These are phyloP conservation scores for Candida odintsovae DNA, from an alignment of 805 yeast species.

Conservation along the genomic window DNA sequence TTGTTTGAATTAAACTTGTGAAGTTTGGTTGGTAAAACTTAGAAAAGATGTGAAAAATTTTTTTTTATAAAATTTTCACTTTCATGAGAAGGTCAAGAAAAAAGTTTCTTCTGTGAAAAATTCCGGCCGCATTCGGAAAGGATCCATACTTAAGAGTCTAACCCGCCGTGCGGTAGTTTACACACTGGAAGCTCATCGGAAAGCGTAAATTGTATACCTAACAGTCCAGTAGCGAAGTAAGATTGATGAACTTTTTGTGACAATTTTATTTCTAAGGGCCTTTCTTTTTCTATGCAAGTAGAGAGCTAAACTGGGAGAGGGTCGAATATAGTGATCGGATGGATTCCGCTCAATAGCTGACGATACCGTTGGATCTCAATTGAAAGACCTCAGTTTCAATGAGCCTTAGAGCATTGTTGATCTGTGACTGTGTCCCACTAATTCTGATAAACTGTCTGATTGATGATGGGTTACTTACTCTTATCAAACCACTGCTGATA, in stretches of 20 bases:
- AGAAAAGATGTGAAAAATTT: conserved; percentile 8
- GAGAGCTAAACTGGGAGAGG: not conserved
- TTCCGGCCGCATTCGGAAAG: conserved; percentile 4
- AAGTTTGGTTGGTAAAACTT: conserved; percentile 2
- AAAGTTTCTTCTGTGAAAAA: conserved; percentile 10
- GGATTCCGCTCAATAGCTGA: conserved; percentile 1
- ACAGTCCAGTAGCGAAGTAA: conserved; percentile 1
- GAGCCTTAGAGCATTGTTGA: conserved; percentile 21
- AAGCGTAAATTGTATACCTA: conserved; percentile 16
- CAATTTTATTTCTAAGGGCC: not conserved
- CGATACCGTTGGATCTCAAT: conserved; percentile 10
- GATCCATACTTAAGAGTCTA: conserved; percentile 6
- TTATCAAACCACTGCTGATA: conserved; percentile 3
- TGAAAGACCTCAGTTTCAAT: conserved; percentile 23
- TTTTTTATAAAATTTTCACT: conserved; percentile 18
- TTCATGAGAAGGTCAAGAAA: conserved; percentile 7
- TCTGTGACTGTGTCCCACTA: conserved; percentile 24
- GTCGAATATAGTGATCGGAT: not conserved
- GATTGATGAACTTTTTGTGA: not conserved
- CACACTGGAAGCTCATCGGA: conserved; percentile 1
- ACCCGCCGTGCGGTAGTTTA: conserved; percentile 14
- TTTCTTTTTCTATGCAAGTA: not conserved
- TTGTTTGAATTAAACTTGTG: conserved; percentile 22
- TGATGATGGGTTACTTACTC: conserved; percentile 8
- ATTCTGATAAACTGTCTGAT: conserved; percentile 27